Evolutionary conservation across 2,329 filamentous ascomycete species (phyloP), one percentile per base, ranked within the genome.

Genomic region (Fusarium sp.): DNA sequence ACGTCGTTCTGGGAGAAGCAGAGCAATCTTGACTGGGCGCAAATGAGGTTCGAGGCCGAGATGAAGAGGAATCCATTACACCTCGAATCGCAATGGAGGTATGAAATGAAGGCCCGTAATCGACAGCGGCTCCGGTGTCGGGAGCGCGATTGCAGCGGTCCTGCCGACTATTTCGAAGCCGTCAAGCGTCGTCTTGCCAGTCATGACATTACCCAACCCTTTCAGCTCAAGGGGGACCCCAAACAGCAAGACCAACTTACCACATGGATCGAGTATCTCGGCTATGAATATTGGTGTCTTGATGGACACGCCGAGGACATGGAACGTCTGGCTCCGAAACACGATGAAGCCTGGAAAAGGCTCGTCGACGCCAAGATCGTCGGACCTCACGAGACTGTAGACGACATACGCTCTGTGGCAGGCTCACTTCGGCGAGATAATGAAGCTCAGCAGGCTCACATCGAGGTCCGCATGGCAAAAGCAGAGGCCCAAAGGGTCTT

Each of bases 241-340:
- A 65, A 52, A 50, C 67, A 75, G 7, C 79, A 84, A 61, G 79
- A 81, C 52, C 74, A 79, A 65, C 67, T 83, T 30, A 78, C 79
- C 33, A 83, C 79, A 22, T 84, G 82, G 82, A 81, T 83, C 58
- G 83, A 85, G 66, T 84, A 81, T 69, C 77, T 84, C 32, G 73
- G 70, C 58, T 84, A 68, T 64, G 74, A 80, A 65, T 75, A 77
- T 56, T 76, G 74, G 74, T 77, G 71, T 65, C 65, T 76, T 38
- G 74, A 78, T 25, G 40, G 47, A 35, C 76, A 78, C 63, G 68
- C 57, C 3, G 63, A 47, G 15, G 22, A 47, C 9, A 59, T 78
- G 15, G 68, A 80, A 60, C 65, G 70, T 6, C 66, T 69, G 12
- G 67, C 79, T 69, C 70, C 62, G 50, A 37, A 67, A 2, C 75